Evolutionary conservation across 1,284 basidiomycete genomes (phyloP).

Genomic region (Ganoderma sp.): DNA sequence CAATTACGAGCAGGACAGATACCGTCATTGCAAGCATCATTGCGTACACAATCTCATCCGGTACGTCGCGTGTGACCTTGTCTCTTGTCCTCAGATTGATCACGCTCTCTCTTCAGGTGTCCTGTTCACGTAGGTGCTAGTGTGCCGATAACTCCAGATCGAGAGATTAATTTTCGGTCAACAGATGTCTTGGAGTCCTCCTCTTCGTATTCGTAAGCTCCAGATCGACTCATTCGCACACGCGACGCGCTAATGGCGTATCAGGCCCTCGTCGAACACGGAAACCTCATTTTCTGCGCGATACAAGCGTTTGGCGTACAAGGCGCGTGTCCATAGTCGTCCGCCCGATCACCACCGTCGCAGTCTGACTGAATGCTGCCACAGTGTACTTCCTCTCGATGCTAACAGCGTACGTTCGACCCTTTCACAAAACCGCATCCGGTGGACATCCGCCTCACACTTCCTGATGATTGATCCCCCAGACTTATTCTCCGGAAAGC

Average conservation of each 20-base stretch:
- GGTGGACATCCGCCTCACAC: background rate
- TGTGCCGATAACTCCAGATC: background rate
- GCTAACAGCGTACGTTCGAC: background rate
- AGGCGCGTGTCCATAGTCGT: background rate
- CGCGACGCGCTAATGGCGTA: background rate
- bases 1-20: background rate
- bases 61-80: background rate
- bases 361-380: background rate
- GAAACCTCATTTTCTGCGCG: background rate
- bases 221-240: too few relatives aligned
- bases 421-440: background rate
- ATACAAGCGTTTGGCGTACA: background rate
- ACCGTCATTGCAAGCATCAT: background rate
- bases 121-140: background rate
- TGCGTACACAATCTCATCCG: background rate
- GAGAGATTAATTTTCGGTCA: background rate
- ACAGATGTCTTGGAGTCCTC: background rate
- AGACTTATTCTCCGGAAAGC: background rate
- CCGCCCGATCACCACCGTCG: background rate
- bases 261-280: background rate
- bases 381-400: background rate
- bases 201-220: background rate
- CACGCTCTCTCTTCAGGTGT: background rate
- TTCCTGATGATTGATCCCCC: background rate
- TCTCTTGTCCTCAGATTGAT: background rate